A percentile compares a stretch with the other conserved stretches of the same genome.
These are phyloP conservation scores for Malus sieversii DNA, from an alignment of 306 rosid genomes.

Conservation along the genomic window DNA sequence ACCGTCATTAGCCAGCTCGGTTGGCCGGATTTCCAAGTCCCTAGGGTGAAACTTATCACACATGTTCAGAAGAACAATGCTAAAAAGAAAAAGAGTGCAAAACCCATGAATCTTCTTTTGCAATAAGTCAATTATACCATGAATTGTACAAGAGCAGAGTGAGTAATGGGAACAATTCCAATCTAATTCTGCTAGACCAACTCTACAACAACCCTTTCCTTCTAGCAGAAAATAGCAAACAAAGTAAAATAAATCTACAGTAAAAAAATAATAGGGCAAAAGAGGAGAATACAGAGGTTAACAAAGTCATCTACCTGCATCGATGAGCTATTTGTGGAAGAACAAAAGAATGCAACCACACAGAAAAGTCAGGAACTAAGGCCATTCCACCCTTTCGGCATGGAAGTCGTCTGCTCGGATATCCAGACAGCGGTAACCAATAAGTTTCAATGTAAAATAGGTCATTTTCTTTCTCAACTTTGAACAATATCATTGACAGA, in stretches of 20 bases:
- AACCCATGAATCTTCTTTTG: background rate
- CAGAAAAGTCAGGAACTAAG: constrained; percentile 16
- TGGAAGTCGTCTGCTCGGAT: background rate
- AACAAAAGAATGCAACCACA: constrained; percentile 19
- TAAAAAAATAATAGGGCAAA: constrained; percentile 36
- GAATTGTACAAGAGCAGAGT: background rate
- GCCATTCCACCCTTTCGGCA: constrained; percentile 20
- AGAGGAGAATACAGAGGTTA: constrained; percentile 35
- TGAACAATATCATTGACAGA: constrained; percentile 1
- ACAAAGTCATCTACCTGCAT: constrained; percentile 41
- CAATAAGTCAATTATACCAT: background rate
- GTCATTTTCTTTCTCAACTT: constrained; percentile 10
- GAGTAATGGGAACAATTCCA: constrained; percentile 21
- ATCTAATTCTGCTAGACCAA: constrained; percentile 33
- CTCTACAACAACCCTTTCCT: background rate
- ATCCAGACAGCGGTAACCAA: background rate
- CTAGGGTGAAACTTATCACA: background rate
- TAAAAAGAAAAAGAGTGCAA: background rate
- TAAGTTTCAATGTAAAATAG: constrained; percentile 6
- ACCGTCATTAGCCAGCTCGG: background rate
- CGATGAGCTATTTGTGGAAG: constrained; percentile 19
- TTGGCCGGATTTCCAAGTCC: background rate
- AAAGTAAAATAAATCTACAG: constrained; percentile 28
- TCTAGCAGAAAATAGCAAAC: background rate
- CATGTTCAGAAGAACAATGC: background rate